Evolutionary conservation across 108 stramenopile species (phyloP).

Genomic region (Nannochloropsis gaditana): DNA sequence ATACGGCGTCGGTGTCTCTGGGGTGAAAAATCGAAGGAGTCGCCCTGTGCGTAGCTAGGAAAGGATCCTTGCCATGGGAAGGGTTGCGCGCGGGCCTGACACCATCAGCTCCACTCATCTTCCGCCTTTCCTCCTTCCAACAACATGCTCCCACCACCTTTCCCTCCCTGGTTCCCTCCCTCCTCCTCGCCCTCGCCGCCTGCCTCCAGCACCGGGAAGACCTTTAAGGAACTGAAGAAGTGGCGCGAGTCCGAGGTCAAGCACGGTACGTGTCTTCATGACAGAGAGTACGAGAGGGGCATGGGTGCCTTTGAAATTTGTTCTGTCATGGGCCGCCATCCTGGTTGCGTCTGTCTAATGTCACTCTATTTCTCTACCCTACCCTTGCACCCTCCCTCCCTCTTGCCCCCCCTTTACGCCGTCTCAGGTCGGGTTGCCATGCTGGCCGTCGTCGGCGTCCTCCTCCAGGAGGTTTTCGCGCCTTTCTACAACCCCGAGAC

Average conservation of each 20-base stretch:
- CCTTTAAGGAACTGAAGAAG: conserved; percentile 44
- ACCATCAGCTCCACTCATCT: neutral
- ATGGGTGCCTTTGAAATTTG: too few relatives aligned
- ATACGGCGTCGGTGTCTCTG: too few relatives aligned
- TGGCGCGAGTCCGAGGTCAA: conserved; percentile 65
- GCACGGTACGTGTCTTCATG: conserved; percentile 33
- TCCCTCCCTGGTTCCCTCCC: neutral
- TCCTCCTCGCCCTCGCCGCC: neutral
- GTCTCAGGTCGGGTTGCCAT: conserved; percentile 57
- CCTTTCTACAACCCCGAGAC: conserved; percentile 55
- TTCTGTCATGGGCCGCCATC: too few relatives aligned
- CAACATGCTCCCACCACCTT: neutral
- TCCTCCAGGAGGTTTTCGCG: conserved; percentile 49
- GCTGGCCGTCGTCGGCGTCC: conserved; percentile 58
- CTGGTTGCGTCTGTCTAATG: too few relatives aligned
- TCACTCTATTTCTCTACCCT: too few relatives aligned
- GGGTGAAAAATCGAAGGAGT: too few relatives aligned
- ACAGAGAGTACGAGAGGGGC: too few relatives aligned
- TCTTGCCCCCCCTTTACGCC: too few relatives aligned
- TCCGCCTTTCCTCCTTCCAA: neutral
- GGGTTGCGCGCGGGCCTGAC: neutral
- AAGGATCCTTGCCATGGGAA: neutral
- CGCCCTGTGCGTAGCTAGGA: too few relatives aligned
- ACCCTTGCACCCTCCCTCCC: too few relatives aligned
- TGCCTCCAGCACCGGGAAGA: neutral